Base-by-base conservation (phyloP, 1,284 basidiomycete species). In the Gymnopus androsaceus region DNA sequence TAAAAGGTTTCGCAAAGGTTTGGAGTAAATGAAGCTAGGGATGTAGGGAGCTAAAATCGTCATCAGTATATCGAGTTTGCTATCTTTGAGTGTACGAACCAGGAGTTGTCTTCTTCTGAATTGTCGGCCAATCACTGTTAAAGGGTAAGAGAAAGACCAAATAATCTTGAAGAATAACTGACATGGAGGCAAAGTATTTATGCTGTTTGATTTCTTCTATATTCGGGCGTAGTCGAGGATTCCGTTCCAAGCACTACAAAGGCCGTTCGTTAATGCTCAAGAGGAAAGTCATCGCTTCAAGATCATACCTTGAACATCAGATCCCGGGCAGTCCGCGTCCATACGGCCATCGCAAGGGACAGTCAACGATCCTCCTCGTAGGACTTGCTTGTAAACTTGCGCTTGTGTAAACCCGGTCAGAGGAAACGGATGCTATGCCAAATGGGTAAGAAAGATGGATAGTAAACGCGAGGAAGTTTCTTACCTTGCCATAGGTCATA, bases 401-500 rank as follows among this genome's bases (percentile, higher is more conserved):
- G 33, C 36, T 37, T 53, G 51, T 12, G 17, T 28, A 14, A 27
- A 9, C n/a, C 30, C 51, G 19, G 33, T 31, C 25, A 45, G 17
- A 21, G 51, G 42, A 53, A 53, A 50, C 3, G 33, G 54, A 9
- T 56, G 47, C 42, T 51, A 34, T n/a, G n/a, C n/a, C 21, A 23
- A 58, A 47, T n/a, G 17, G 11, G 34, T 46, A 19, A 28, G 38
- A 34, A n/a, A 19, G n/a, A 3, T 5, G 1, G 36, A 27, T 23
- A 42, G 17, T 5, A 30, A 17, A 12, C 25, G n/a, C 11, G 12
- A 38, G 17, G 8, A 34, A 11, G 23, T 69, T 4, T 4, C 78
- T 65, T 53, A 86, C 85, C 64, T 71, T 74, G 27, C 84, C 85
- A 19, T 78, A 77, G 42, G 83, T 70, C 76, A 92, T 84, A 66